Percentiles rank a stretch among this genome's conserved stretches.
phyloP scores from a whole-genome alignment of 495 filamentous ascomycete species.

The Acidomyces sp. region DNA sequence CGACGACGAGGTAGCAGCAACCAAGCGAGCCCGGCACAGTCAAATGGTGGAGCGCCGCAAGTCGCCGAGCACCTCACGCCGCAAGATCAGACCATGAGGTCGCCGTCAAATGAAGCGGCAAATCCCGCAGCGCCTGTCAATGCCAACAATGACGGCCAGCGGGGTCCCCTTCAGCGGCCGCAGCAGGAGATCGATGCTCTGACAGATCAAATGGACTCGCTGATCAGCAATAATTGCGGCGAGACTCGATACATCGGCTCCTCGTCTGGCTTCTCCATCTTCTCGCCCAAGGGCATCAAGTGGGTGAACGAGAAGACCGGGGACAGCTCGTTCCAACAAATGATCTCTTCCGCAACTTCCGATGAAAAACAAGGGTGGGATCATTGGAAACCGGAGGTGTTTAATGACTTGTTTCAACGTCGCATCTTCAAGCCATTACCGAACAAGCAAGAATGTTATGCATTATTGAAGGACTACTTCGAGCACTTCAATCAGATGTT shows the following conservation, averaged over 20 bases:
- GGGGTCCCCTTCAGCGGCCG: constrained; percentile 6
- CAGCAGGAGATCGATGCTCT: constrained; percentile 71
- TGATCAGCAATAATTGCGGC: constrained; percentile 94
- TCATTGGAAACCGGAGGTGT: constrained; percentile 92
- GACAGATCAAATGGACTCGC: constrained; percentile 97
- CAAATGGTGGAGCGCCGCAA: neutral
- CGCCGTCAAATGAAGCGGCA: neutral
- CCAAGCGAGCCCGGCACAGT: neutral
- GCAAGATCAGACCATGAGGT: neutral
- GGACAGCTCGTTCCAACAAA: constrained; percentile 84
- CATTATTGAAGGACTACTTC: constrained; percentile 83
- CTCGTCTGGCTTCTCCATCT: constrained; percentile 96
- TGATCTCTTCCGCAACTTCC: constrained; percentile 70
- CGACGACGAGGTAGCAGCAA: constrained; percentile 33
- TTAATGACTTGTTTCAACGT: constrained; percentile 79
- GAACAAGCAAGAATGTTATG: constrained; percentile 64
- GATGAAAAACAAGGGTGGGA: constrained; percentile 80
- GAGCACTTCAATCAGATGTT: constrained; percentile 99
- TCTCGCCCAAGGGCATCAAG: constrained; percentile 92
- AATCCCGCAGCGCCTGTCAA: neutral
- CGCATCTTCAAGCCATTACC: constrained; percentile 75
- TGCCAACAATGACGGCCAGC: neutral
- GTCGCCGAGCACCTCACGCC: neutral
- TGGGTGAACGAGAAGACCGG: constrained; percentile 99
- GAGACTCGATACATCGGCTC: constrained; percentile 96